Percentiles rank a stretch among this genome's conserved stretches.
Evolutionary conservation across 2,329 filamentous ascomycete species (phyloP).

Genomic region (Ilyonectria destructans): DNA sequence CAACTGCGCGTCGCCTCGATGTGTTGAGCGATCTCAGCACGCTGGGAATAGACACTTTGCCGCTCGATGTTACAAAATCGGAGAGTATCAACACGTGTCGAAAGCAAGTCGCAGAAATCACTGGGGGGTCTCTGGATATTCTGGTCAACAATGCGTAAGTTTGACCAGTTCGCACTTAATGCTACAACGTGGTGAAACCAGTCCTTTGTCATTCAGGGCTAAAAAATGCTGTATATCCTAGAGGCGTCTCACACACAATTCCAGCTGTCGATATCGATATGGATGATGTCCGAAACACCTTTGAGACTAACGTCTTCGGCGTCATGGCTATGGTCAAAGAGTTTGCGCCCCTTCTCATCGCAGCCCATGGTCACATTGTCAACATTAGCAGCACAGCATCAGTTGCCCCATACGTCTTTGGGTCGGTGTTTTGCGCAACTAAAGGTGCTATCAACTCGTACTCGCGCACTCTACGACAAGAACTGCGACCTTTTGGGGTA

Average conservation of each 20-base stretch:
- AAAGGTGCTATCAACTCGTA: neutral
- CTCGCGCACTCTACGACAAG: slow-evolving; percentile 1
- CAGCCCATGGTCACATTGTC: neutral
- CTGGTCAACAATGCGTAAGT: neutral
- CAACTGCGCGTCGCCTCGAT: neutral
- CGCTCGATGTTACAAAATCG: neutral
- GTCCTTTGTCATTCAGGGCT: neutral
- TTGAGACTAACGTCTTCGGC: slow-evolving; percentile 3
- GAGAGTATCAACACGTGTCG: slow-evolving; percentile 1
- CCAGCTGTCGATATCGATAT: neutral
- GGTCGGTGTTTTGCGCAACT: neutral
- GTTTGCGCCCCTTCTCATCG: neutral
- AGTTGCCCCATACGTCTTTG: neutral
- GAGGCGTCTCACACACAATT: neutral
- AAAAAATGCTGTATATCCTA: neutral
- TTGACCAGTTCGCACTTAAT: neutral
- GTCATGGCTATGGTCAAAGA: neutral
- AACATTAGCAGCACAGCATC: neutral
- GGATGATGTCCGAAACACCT: neutral
- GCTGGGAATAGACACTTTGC: slow-evolving; percentile 2
- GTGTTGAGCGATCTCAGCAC: neutral
- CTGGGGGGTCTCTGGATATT: neutral
- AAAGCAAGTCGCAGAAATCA: neutral
- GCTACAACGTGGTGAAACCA: neutral
- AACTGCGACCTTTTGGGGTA: neutral